Evolutionary conservation across 1,284 basidiomycete genomes (phyloP), one percentile per base, ranked within the genome.

Genomic region (Cystobasidium slooffiae): DNA sequence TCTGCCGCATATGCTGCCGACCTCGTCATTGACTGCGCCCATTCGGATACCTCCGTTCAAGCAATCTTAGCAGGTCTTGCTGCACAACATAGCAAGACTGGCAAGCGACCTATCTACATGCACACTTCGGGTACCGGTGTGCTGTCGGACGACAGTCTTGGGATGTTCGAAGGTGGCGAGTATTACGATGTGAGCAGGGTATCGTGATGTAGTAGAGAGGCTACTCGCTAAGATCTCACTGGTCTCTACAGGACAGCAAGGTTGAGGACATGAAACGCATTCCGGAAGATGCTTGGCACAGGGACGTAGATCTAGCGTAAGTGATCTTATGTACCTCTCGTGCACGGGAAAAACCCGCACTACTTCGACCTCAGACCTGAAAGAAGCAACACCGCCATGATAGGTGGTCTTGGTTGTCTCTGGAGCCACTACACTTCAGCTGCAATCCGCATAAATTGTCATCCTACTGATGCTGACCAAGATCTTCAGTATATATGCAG

Each of bases 21-120:
- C 39, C 39, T 59, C 14, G 56, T 59, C 18, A 59, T 59, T 22
- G 56, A 59, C 43, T 59, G 56, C 39, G 56, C 56, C n/a, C 56
- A 59, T 39, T 59, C 56, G 56, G 56, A 59, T n/a, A 59, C 56
- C n/a, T 59, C 56, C 56, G 56, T 59, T 18, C 56, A 59, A 59
- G 56, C 56, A 41, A 59, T 59, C 20, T 41, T 59, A 24, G 56
- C 8, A 20, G 56, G 56, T 16, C 56, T 59, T 12, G 56, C 56
- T 8, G 6, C 41, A 20, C 56, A 59, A 39, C 56, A 59, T n/a
- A 39, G 6, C 8, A 39, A 59, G 20, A 59, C 37, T 22, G 56
- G 56, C 18, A 41, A 18, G 37, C 14, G 56, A 59, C 56, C 56
- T 6, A 41, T 59, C 14, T 59, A 59, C 20, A 43, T 59, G 4